Evolutionary conservation across 2,329 filamentous ascomycete species (phyloP), one percentile per base, ranked within the genome.

Genomic region (Cordyceps javanica): DNA sequence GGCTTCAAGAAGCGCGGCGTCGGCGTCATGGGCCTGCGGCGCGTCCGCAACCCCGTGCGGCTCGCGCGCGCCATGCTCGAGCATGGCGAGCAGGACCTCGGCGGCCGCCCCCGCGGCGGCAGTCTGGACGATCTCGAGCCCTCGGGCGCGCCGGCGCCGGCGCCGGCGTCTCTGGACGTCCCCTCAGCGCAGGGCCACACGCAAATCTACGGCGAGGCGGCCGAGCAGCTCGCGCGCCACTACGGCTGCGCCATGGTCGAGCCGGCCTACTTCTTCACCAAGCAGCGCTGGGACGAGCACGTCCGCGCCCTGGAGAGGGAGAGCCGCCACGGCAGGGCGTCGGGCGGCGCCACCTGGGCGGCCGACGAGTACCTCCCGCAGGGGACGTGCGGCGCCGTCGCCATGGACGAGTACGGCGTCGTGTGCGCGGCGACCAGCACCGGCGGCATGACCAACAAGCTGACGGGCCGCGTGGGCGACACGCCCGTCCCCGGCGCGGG

Each of bases 391-490:
- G 91, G 91, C 1, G 90, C 89, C 8, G 90, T 96, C 0, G 90
- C 89, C 25, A 74, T 96, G 8, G 91, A 96, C 69, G 76, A 75
- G n/a, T 81, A 85, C 41, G 91, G 91, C 0, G 83, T 88, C 3
- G 71, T 95, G 3, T 91, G 89, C 63, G 77, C 70, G n/a, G 83
- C 82, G 1, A 86, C 83, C 3, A 85, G 80, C 65, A 86, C 83
- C 0, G 91, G 91, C 5, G 91, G 91, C 0, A 69, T 96, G 70
- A 96, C 91, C 23, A 96, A 96, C 69, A 96, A 96, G 75, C 73
- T 93, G 56, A 89, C 89, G 0, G 91, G 91, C 0, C 78, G 91
- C 21, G 87, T 96, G 61, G 91, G 91, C 0, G 91, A 96, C 68
- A 96, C 91, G 11, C 91, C 91, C 0, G 88, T 87, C 0, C 75